These are phyloP conservation scores for Polyporus arcularius DNA, from an alignment of 768 basidiomycete species.

Conservation along the genomic window DNA sequence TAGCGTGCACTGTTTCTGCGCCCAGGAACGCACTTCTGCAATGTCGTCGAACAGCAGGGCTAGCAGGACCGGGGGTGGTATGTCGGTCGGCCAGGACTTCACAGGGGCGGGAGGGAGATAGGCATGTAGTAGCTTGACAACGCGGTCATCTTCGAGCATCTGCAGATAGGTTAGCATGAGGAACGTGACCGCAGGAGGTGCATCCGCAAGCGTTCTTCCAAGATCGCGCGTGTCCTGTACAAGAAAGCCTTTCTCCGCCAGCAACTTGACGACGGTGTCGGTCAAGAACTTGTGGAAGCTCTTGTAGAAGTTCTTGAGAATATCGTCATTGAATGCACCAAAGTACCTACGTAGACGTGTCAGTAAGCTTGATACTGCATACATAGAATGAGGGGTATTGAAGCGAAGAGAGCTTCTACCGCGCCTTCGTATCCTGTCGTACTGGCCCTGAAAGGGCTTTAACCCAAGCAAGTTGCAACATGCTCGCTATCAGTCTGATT, in stretches of 20 bases:
- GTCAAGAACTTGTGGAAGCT: slow-evolving; percentile 72
- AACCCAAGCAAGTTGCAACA: too few species aligned
- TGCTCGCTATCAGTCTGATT: too few species aligned
- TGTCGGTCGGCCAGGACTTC: slow-evolving; percentile 55
- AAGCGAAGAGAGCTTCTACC: too few species aligned
- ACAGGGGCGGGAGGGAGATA: slow-evolving; percentile 40
- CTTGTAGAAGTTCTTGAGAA: slow-evolving; percentile 58
- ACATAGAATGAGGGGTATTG: too few species aligned
- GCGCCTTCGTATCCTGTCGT: too few species aligned
- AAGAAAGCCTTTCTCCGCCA: slow-evolving; percentile 34
- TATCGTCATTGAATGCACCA: slow-evolving; percentile 55
- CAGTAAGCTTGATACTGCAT: too few species aligned
- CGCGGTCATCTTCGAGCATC: slow-evolving; percentile 51
- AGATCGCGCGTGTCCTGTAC: neutral
- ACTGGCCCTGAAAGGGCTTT: too few species aligned
- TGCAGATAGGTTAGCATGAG: slow-evolving; percentile 64
- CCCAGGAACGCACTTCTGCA: slow-evolving; percentile 58
- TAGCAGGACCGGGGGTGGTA: slow-evolving; percentile 62
- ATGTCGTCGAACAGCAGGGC: slow-evolving; percentile 56
- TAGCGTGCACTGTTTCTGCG: slow-evolving; percentile 44
- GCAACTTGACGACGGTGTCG: slow-evolving; percentile 47
- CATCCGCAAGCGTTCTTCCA: slow-evolving; percentile 36
- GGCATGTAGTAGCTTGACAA: slow-evolving; percentile 44
- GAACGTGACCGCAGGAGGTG: slow-evolving; percentile 55
- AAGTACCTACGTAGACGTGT: slow-evolving; percentile 57